Percentiles rank a stretch among this genome's conserved stretches.
phyloP scores from a whole-genome alignment of 306 rosid genomes.

The Cicer arietinum region DNA sequence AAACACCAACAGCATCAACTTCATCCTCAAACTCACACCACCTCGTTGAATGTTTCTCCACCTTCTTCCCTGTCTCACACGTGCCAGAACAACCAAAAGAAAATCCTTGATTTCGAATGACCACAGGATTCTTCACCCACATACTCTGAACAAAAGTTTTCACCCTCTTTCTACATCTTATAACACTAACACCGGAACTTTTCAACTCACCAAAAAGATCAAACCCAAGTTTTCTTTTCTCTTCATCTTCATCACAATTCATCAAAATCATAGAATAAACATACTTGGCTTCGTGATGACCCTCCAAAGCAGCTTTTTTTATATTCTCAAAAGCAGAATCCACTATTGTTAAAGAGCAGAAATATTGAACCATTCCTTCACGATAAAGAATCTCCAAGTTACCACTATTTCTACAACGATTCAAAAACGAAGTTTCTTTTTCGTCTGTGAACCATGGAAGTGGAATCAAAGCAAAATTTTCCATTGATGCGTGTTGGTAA shows the following conservation, averaged over 20 bases:
- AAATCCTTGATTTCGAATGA: neutral
- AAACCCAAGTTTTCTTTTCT: constrained; percentile 33
- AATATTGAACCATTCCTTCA: constrained; percentile 52
- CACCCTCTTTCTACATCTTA: constrained; percentile 44
- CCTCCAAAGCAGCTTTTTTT: constrained; percentile 42
- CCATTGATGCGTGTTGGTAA: constrained; percentile 45
- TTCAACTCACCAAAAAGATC: constrained; percentile 37
- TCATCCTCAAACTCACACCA: constrained; percentile 13
- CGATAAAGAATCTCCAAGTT: constrained; percentile 49
- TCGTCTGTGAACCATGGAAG: constrained; percentile 41
- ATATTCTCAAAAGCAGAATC: constrained; percentile 40
- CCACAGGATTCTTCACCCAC: constrained; percentile 46
- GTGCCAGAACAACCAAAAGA: constrained; percentile 25
- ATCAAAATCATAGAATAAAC: constrained; percentile 50
- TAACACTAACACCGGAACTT: neutral
- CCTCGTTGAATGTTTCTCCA: constrained; percentile 15
- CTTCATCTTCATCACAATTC: neutral
- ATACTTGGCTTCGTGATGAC: constrained; percentile 51
- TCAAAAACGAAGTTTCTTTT: constrained; percentile 22
- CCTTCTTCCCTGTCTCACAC: neutral
- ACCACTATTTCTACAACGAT: constrained; percentile 43
- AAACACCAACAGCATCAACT: neutral
- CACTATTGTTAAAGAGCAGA: neutral
- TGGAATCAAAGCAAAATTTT: constrained; percentile 31
- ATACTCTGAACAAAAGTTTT: constrained; percentile 28